Evolutionary conservation across 192 early-diverging fungal genomes (phyloP), one percentile per base, ranked within the genome.

Genomic region (Lobulomyces angularis): DNA sequence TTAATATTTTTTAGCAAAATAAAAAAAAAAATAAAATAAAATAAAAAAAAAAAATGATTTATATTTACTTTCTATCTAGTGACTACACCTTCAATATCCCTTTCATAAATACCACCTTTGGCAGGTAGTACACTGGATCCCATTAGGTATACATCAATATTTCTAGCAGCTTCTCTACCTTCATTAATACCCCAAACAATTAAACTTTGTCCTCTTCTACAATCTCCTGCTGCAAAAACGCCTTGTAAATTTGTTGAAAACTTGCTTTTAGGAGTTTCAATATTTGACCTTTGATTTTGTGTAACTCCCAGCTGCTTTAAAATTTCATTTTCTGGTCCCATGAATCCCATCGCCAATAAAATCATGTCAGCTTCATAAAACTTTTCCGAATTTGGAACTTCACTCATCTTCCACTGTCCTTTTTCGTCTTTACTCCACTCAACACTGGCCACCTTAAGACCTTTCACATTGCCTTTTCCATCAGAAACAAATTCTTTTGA

Each of bases 181-280:
- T 98, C 94, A 59, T 91, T 93, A 62, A 98, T 95, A 54, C 85
- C 94, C 87, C 88, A 92, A 25, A 98, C 94, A 53, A 98, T 88
- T 38, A 98, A 62, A 24, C 74, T 79, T 71, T 93, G 90, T 8
- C 94, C 94, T 17, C 94, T 75, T 34, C 94, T 82, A 61, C 88
- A 92, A 69, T 98, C 94, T 48, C 94, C 94, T 9, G 94, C 94
- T 19, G 94, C 94, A 65, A 79, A 98, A 18, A 98, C 86, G 30
- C 80, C 75, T 14, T 68, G 53, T 12, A 85, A 75, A 16, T 65
- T 66, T 7, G 93, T 95, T 28, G 61, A 52, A 63, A 92, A 97
- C 28, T 61, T 65, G 48, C 77, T 80, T 49, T 76, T 73, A 5
- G 73, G 63, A 0, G 89, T 92, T 32, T 79, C 69, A 49, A 92